Evolutionary conservation across 2,329 filamentous ascomycete species (phyloP), one percentile per base, ranked within the genome.

Genomic region (Penicillium frequentans): DNA sequence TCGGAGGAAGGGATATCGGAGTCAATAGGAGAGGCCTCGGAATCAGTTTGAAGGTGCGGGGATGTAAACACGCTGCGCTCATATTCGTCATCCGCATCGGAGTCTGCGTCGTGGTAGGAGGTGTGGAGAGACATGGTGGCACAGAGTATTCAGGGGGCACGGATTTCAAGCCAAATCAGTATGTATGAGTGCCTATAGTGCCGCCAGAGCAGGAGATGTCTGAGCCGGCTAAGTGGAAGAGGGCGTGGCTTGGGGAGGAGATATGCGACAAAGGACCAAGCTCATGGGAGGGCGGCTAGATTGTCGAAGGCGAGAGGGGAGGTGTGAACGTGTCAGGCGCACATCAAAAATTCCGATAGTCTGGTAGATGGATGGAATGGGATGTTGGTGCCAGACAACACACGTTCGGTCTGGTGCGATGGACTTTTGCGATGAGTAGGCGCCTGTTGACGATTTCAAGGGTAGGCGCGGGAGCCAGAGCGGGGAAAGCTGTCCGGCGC

Each of bases 1-100:
- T 87, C 82, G 54, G 79, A 81, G 37, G 83, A 86, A 44, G 81
- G 77, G 49, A 83, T 82, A 57, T 84, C 83, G 9, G 84, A 85
- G 61, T 83, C 82, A 14, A 80, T 83, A 37, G 82, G 81, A 52
- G 81, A 84, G 59, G 75, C 73, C 67, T 85, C 83, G 56, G 82
- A 86, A 67, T 86, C 83, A 49, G 78, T 79, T 43, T 81, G 80
- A 49, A 85, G 71, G 55, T 79, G 81, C 19, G 84, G 84, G 16
- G 82, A 84, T 50, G 82, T 82, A 68, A 86, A 78, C 58, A 81
- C 79, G 65, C 81, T 83, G 63, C 84, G 79, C 72, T 87, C 85
- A 64, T 85, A 87, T 73, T 88, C 85, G 73, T 87, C 85, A 70
- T 87, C 85, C 60, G 84, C 84, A 67, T 86, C 84, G 49, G 83